phyloP scores from a whole-genome alignment of 2,329 filamentous ascomycete species.

The Seiridium unicorne region DNA sequence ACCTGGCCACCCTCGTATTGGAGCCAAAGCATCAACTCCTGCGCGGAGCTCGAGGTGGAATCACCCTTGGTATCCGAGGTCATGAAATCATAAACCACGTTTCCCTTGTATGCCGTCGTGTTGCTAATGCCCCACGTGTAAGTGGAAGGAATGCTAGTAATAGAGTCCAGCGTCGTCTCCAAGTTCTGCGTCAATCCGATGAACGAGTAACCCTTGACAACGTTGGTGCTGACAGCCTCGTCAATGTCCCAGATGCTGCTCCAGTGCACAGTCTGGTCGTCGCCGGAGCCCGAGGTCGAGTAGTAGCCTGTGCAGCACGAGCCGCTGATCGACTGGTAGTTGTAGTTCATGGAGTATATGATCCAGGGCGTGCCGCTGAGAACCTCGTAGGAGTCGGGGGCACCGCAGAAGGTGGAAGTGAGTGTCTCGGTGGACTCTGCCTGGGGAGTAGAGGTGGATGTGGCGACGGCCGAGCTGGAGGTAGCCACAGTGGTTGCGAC shows the following conservation, averaged over 20 bases:
- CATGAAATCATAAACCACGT: conserved; percentile 23
- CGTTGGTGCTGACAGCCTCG: conserved; percentile 28
- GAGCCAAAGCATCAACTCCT: conserved; percentile 45
- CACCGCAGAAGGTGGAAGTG: conserved; percentile 16
- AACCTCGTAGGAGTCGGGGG: conserved; percentile 25
- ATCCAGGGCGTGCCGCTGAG: conserved; percentile 40
- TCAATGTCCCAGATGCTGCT: conserved; percentile 36
- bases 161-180: conserved; percentile 34
- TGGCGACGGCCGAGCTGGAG: background rate
- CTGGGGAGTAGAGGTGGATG: no score
- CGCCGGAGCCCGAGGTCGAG: conserved; percentile 28
- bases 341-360: conserved; percentile 44
- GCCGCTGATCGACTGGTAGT: conserved; percentile 34
- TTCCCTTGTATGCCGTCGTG: conserved; percentile 35
- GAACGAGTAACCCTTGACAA: conserved; percentile 43
- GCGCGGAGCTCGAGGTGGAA: conserved; percentile 34
- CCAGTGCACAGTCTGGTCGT: conserved; percentile 31
- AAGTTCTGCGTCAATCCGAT: conserved; percentile 40
- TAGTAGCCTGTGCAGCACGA: conserved; percentile 38
- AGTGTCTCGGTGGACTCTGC: background rate
- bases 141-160: conserved; percentile 35
- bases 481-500: background rate
- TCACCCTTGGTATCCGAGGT: conserved; percentile 40
- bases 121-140: conserved; percentile 39
- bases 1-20: conserved; percentile 41